Evolutionary conservation across 345 rosid genomes (phyloP), one percentile per base, ranked within the genome.

Genomic region (Passiflora organensis): DNA sequence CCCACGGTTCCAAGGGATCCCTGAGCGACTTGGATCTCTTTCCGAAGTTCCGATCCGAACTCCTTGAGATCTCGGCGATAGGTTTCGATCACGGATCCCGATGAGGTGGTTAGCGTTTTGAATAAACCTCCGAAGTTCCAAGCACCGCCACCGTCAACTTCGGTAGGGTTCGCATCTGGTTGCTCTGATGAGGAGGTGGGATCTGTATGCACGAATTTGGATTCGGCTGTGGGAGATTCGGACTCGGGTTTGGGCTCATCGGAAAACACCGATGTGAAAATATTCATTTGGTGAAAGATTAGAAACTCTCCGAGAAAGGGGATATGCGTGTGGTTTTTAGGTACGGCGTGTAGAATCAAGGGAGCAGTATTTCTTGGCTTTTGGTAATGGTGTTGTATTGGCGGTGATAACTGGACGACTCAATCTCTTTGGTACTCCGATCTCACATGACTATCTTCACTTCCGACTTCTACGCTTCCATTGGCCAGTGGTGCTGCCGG

Each of bases 21-120:
- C 36, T 87, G 91, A 5, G 91, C 94, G 19, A 83, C 94, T 63
- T 80, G 88, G 66, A 87, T 76, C 80, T 90, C 97, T 58, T 83
- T 87, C 74, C 67, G 77, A 15, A 87, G 58, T 34, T 91, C 94
- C 44, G 86, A 62, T 13, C 85, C 74, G 49, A 90, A 90, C 58
- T 90, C 94, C 60, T 85, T 51, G 19, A 90, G 89, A 51, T 87
- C 96, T 13, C 74, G 74, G 14, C 89, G 77, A 75, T 91, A 91
- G 50, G 73, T 69, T 47, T 73, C 79, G 63, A 90, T 76, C 1
- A 85, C 87, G 18, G 91, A 78, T 58, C 87, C 88, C 55, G 97
- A 90, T 69, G 63, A 82, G 62, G 73, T 65, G 34, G 89, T 53
- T 44, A 85, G 44, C 56, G 77, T 82, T 70, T 78, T 72, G 66